Evolutionary conservation across 176 grass and related monocot genomes (phyloP), one percentile per base, ranked within the genome.

Genomic region (Guadua angustifolia): DNA sequence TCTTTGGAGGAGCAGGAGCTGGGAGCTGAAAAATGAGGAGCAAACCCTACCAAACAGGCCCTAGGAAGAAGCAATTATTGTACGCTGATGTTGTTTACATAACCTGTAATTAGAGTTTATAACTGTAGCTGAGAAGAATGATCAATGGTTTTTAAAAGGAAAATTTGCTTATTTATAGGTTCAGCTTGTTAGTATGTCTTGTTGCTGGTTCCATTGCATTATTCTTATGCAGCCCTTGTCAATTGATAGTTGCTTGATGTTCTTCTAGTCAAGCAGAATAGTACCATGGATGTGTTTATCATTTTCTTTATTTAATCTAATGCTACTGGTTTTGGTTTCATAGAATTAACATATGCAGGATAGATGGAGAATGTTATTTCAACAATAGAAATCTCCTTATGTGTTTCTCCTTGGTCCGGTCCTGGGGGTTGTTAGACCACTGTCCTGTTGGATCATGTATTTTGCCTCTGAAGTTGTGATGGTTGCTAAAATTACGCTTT

Each of bases 201-300:
- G 13, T 53, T 69, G 22, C 47, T 5, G 14, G 39, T 73, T 18
- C 12, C 57, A 59, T 73, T 29, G 16, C 71, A 51, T 16, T 33
- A 51, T 13, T 51, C 13, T 73, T 73, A 73, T n/a, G 46, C 3
- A 21, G 55, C 22, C 11, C 24, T 62, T 46, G 19, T 21, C 21
- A 47, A 9, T 70, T 82, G 17, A 9, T 26, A 70, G 26, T 59
- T 47, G 15, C 14, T 26, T 71, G 5, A 12, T 72, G 16, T 59
- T 73, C 68, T 45, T 45, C 57, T 59, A 59, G 9, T 36, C 80
- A 73, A 82, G 55, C 26, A 60, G 44, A 71, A 52, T 8, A 53
- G 13, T 42, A 43, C 3, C 14, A 12, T 40, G 17, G 14, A 33
- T 21, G 72, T 0, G 5, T 78, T 62, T 47, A 42, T 19, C 40